These are phyloP conservation scores for Aschersonia sp. DNA, from an alignment of 2,329 filamentous ascomycete species.

Conservation along the genomic window DNA sequence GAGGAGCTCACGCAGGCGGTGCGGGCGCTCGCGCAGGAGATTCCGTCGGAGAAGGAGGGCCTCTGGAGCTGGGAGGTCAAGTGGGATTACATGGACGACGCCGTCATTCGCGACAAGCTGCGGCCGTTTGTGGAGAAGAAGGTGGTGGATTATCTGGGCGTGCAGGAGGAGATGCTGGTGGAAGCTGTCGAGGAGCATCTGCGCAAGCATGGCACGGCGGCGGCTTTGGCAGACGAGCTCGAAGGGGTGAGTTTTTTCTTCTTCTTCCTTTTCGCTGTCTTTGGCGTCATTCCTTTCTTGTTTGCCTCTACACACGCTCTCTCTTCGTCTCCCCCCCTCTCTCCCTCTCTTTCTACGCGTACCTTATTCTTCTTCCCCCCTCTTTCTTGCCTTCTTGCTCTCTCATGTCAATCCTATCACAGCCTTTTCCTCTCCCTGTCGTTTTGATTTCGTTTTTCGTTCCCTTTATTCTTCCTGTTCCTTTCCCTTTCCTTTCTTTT, in stretches of 20 bases:
- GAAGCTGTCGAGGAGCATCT: constrained; percentile 85
- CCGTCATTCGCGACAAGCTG: constrained; percentile 69
- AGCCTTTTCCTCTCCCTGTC: not conserved
- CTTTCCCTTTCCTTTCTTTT: not conserved
- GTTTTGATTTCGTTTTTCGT: not conserved
- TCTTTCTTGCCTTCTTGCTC: too few species aligned
- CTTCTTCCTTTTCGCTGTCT: not conserved
- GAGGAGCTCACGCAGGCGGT: constrained; percentile 78
- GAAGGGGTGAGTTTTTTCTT: constrained; percentile 49
- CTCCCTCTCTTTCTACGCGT: too few species aligned
- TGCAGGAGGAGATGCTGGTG: constrained; percentile 91
- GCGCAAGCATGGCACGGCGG: constrained; percentile 57
- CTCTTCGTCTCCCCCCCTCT: too few species aligned
- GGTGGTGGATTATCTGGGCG: constrained; percentile 88
- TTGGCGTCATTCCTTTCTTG: not conserved
- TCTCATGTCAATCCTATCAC: not conserved
- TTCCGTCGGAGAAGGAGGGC: constrained; percentile 72
- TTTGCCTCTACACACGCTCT: not conserved
- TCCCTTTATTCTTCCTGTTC: not conserved
- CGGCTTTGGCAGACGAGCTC: constrained; percentile 69
- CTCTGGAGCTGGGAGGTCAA: constrained; percentile 88
- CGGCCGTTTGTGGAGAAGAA: constrained; percentile 96
- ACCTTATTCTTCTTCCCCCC: too few species aligned
- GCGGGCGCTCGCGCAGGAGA: constrained; percentile 71
- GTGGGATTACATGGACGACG: constrained; percentile 81